Evolutionary conservation across 176 grass and related monocot genomes (phyloP).

Genomic region (Rhynchospora tenuis): DNA sequence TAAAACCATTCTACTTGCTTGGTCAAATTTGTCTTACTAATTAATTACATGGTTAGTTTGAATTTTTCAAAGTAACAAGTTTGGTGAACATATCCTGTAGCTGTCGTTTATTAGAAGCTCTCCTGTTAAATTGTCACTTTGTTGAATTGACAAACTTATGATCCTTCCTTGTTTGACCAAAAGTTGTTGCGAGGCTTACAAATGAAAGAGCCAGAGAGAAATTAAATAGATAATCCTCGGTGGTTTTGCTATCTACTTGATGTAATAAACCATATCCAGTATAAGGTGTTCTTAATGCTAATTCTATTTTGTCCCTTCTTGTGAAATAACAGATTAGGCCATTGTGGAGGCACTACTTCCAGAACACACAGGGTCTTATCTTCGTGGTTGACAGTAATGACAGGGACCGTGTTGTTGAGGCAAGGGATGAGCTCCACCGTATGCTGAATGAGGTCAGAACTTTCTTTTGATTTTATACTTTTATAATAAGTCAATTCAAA

Average conservation of each 20-base stretch:
- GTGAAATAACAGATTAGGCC: slow-evolving; percentile 19
- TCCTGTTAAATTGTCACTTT: not conserved
- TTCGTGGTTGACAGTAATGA: slow-evolving; percentile 29
- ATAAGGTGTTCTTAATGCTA: not conserved
- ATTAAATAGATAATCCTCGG: not conserved
- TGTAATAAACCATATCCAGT: not conserved
- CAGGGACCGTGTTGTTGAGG: slow-evolving; percentile 24
- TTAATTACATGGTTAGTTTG: not conserved
- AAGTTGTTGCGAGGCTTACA: not conserved
- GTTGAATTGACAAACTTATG: not conserved
- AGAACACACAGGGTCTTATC: slow-evolving; percentile 28
- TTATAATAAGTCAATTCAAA: not conserved
- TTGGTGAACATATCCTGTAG: not conserved
- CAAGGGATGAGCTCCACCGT: slow-evolving; percentile 26
- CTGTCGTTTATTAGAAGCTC: not conserved
- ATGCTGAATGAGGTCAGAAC: slow-evolving; percentile 20
- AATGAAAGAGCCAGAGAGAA: not conserved
- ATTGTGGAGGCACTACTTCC: slow-evolving; percentile 30
- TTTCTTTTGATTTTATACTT: not conserved
- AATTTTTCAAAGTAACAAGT: not conserved
- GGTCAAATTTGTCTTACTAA: not conserved
- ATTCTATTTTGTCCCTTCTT: not conserved
- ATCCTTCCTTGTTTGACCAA: not conserved
- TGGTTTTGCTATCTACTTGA: not conserved
- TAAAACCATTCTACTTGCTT: not conserved